Evolutionary conservation across 352 stramenopile species (phyloP).

Genomic region (Globisporangium cylindrosporum): DNA sequence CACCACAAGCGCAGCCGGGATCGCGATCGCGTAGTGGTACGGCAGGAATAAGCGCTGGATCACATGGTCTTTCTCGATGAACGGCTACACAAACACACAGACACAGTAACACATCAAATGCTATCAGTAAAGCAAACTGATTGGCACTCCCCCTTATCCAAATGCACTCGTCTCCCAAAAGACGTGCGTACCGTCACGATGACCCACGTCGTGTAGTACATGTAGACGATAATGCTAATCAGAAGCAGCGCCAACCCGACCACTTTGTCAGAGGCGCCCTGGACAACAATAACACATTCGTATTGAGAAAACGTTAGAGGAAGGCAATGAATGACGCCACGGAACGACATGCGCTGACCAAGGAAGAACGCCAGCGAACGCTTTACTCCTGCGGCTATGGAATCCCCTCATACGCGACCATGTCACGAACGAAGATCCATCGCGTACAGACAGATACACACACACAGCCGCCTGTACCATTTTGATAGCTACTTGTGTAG

Average conservation of each 20-base stretch:
- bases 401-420: not conserved
- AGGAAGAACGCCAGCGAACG: not conserved
- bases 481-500: not conserved
- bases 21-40: conserved; percentile 88
- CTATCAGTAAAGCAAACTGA: not conserved
- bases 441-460: not conserved
- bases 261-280: conserved; percentile 75
- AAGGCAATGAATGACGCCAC: not conserved
- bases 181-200: conserved; percentile 71
- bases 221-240: conserved; percentile 79
- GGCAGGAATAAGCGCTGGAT: conserved; percentile 85
- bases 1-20: conserved; percentile 82
- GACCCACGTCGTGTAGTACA: conserved; percentile 92
- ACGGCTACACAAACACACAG: conserved; percentile 51
- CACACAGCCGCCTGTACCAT: not conserved
- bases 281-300: not conserved
- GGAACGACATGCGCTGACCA: not conserved
- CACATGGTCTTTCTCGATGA: conserved; percentile 77
- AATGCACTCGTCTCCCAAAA: not conserved
- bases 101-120: not conserved
- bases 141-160: not conserved
- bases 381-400: not conserved
- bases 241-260: conserved; percentile 75
- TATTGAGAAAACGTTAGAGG: not conserved
- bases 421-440: not conserved